Evolutionary conservation across 139 green algal genomes (phyloP), one percentile per base, ranked within the genome.

Genomic region (Chlamydomonas schloesseri): DNA sequence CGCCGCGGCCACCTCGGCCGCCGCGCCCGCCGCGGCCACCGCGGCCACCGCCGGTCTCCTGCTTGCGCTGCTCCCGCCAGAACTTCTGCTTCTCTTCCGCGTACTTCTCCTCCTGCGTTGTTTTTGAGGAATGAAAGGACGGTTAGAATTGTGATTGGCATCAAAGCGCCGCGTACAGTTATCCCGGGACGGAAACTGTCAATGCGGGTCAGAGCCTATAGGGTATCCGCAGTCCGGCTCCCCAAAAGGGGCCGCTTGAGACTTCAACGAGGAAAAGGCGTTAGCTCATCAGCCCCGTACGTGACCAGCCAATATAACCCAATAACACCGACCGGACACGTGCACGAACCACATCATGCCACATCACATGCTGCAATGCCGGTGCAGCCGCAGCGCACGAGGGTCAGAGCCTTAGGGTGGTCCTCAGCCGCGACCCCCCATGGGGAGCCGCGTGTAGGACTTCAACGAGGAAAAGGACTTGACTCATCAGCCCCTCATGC

Each of bases 51-150:
- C 47, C 33, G 69, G 36, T 24, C 24, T n/a, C 75, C 73, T 74
- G 72, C 31, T 70, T 73, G 20, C 53, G 71, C 65, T 88, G 81
- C 23, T 90, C 68, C 69, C 23, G 50, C 50, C 85, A 65, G 28
- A 75, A 89, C 85, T 86, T 89, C 57, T 74, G 67, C 70, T 82
- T 76, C 33, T 89, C 85, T n/a, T 70, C 77, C 36, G 73, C 73
- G 85, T 89, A 68, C 50, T 55, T 64, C 55, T 76, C 76, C 53
- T 86, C 85, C 77, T 89, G 85, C n/a, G 18, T 47, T 21, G 42
- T 0, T 14, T 26, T 24, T 8, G 20, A 36, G 65, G 65, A 50
- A 50, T 50, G 42, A 50, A 5, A 50, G 5, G 42, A 50, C 8
- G 42, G 42, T 50, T 8, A 50, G 42, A 5, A 50, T 8, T 50